Conservation (phyloP, 2,329 filamentous ascomycete genomes). For the Fusarium sp. region DNA sequence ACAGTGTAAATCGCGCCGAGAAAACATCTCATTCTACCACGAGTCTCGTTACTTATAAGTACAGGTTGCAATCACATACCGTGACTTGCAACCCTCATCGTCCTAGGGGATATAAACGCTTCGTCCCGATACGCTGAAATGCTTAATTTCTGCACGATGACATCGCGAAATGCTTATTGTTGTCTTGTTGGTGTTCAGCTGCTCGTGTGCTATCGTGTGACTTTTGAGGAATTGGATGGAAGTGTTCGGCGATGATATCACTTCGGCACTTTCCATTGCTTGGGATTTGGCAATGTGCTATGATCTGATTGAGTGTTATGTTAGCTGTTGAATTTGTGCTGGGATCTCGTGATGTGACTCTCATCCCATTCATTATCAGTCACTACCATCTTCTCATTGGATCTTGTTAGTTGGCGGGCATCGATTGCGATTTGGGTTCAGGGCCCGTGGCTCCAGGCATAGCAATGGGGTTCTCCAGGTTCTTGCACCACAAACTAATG, state of each 20-base stretch:
- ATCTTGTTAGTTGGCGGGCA: too few relatives aligned
- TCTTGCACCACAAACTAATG: too few relatives aligned
- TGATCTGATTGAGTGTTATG: too few relatives aligned
- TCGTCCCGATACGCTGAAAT: conserved; percentile 2
- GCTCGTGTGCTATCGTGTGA: background rate
- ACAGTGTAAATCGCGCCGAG: conserved; percentile 36
- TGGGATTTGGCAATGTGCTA: rapidly evolving
- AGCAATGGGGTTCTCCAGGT: background rate
- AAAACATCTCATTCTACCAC: background rate
- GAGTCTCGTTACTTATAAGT: background rate
- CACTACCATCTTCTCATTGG: background rate
- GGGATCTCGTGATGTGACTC: background rate
- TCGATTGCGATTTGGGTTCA: background rate
- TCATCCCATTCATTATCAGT: background rate
- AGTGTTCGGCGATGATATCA: conserved; percentile 1
- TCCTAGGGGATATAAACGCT: background rate
- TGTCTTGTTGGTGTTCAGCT: background rate
- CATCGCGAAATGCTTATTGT: background rate
- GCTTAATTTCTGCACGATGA: background rate
- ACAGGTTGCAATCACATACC: background rate
- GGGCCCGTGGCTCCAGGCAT: too few relatives aligned
- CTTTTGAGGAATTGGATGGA: background rate
- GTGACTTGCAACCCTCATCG: background rate
- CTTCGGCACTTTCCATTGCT: background rate
- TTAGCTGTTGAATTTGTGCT: too few relatives aligned